These are phyloP conservation scores for Phanerochaete sordida DNA, from an alignment of 768 basidiomycete genomes.

Conservation along the genomic window DNA sequence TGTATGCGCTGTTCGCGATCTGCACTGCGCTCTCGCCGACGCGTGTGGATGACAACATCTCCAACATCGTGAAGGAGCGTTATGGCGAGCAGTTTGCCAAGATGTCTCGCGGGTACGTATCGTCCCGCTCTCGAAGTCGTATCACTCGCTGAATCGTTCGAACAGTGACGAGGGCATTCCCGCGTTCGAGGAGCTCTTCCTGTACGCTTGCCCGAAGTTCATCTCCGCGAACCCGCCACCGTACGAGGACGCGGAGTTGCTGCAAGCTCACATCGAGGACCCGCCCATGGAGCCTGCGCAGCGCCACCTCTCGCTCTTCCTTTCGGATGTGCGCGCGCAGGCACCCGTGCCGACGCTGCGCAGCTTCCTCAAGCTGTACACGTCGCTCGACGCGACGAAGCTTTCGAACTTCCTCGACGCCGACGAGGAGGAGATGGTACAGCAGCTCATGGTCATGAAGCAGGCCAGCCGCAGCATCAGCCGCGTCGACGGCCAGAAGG, in stretches of 20 bases:
- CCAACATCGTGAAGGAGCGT: conserved; percentile 88
- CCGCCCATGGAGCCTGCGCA: conserved; percentile 68
- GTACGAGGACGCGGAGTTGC: conserved; percentile 72
- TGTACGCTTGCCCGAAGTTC: conserved; percentile 95
- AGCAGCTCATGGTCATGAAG: conserved; percentile 97
- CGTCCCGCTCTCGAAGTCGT: background rate
- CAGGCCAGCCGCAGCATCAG: conserved; percentile 76
- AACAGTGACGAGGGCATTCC: conserved; percentile 65
- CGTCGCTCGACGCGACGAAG: conserved; percentile 87
- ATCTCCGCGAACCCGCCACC: conserved; percentile 93
- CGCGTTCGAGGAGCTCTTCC: conserved; percentile 90
- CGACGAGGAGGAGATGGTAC: conserved; percentile 91
- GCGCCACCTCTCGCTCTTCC: conserved; percentile 82
- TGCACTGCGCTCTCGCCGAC: conserved; percentile 92
- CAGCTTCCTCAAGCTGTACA: conserved; percentile 93
- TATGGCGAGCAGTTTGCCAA: conserved; percentile 89
- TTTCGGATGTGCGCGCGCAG: conserved; percentile 74
- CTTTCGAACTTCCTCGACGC: conserved; percentile 88
- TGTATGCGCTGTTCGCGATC: conserved; percentile 95
- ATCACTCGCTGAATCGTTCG: background rate
- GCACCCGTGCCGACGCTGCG: conserved; percentile 80
- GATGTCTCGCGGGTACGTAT: conserved; percentile 77
- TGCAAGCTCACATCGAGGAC: conserved; percentile 40
- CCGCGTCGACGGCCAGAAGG: conserved; percentile 43
- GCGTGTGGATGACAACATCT: conserved; percentile 90